Evolutionary conservation across 257 asterid species (phyloP).

Genomic region (Schizonepeta tenuifolia): DNA sequence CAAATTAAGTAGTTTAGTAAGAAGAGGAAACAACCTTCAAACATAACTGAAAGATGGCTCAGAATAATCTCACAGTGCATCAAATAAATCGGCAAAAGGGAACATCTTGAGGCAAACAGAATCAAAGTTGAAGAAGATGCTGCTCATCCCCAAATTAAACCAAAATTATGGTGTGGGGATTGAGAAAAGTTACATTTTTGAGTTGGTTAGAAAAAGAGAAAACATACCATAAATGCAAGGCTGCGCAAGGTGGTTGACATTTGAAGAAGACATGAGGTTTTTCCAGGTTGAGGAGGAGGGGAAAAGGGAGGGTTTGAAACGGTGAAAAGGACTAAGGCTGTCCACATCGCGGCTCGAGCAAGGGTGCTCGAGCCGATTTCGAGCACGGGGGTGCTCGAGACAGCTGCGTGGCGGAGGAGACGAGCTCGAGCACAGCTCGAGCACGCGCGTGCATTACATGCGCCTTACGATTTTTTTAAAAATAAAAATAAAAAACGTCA

Average conservation of each 20-base stretch:
- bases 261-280: conserved; percentile 27
- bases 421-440: too few relatives aligned
- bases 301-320: conserved; percentile 8
- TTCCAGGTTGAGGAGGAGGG: conserved; percentile 21
- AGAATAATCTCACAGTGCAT: neutral
- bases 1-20: neutral
- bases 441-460: too few relatives aligned
- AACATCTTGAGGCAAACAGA: conserved; percentile 13
- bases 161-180: conserved; percentile 16
- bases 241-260: conserved; percentile 28
- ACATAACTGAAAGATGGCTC: conserved; percentile 17
- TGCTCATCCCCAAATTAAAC: neutral
- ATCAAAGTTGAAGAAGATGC: neutral
- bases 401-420: too few relatives aligned
- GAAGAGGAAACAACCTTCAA: conserved; percentile 17
- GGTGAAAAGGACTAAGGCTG: conserved; percentile 29
- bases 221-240: conserved; percentile 30
- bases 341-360: too few relatives aligned
- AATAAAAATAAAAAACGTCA: too few relatives aligned
- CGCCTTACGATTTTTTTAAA: too few relatives aligned
- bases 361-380: too few relatives aligned
- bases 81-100: conserved; percentile 8
- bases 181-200: neutral
- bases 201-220: neutral
- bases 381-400: too few relatives aligned